Evolutionary conservation across 257 asterid species (phyloP), one percentile per base, ranked within the genome.

Genomic region (Solanum rostratum): DNA sequence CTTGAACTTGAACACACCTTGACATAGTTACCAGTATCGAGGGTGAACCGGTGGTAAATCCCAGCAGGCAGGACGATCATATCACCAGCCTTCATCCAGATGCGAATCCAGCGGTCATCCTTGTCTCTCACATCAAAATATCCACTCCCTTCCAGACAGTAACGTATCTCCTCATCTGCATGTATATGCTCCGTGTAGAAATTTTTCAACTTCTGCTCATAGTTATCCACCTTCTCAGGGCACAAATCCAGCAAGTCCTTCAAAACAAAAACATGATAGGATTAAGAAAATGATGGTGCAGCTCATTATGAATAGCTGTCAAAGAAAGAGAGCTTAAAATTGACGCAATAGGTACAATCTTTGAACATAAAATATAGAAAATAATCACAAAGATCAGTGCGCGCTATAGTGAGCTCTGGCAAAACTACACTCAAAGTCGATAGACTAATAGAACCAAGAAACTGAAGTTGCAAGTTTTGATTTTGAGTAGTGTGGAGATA

Each of bases 11-110:
- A 1, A 69, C 50, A 49, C 86, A 95, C 98, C 97, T 95, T 95
- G 82, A 92, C 89, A 53, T 91, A 95, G 91, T 93, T 92, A 22
- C 10, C 43, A 19, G 94, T 90, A 83, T 93, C 95, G 10, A 93
- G 96, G 62, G 98, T 95, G 86, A 95, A 95, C 2, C 98, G 91
- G 55, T 95, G 98, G 93, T 95, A 95, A 87, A 95, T 95, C 87
- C 98, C 98, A 2, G 96, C 93, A 7, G 98, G 98, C 79, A 95
- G 87, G 65, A 95, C 91, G 11, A 95, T 95, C 18, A 93, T 92
- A 87, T 93, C 98, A 6, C 97, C 98, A 0, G 92, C 85, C 86
- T 92, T 93, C 88, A 95, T 91, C 90, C 87, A 86, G 88, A 93
- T 89, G n/a, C 97, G 95, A 80, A 93, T 91, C 98, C 98, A 95